Percentiles rank a stretch among this genome's conserved stretches.
Conservation (phyloP, 139 green algal species). For the Raphidocelis subcapitata region DNA sequence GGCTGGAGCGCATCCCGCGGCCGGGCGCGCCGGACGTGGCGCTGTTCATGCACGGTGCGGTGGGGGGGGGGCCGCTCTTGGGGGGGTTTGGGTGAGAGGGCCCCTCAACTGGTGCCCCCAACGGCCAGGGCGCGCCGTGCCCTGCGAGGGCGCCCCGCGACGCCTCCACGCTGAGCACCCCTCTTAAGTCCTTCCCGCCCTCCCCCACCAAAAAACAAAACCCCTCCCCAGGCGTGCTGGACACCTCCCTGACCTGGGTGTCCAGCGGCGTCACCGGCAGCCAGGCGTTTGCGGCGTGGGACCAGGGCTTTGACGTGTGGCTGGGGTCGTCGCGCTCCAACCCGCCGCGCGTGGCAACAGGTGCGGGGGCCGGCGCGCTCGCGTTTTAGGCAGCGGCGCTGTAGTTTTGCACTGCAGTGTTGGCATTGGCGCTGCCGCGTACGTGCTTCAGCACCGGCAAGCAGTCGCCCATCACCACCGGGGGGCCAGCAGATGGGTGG, state of each 20-base stretch:
- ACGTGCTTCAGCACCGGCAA: no score
- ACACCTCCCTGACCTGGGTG: slow-evolving; percentile 92
- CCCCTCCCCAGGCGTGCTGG: slow-evolving; percentile 63
- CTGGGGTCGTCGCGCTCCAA: slow-evolving; percentile 89
- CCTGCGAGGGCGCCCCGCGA: not conserved
- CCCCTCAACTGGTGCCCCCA: not conserved
- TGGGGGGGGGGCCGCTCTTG: not conserved
- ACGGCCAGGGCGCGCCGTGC: not conserved
- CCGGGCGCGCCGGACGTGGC: slow-evolving; percentile 53
- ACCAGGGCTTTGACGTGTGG: slow-evolving; percentile 94
- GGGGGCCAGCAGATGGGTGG: no score
- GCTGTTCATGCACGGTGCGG: slow-evolving; percentile 83
- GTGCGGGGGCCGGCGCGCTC: not conserved
- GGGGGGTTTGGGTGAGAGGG: not conserved
- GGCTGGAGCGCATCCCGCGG: slow-evolving; percentile 81
- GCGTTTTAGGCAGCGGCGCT: not conserved
- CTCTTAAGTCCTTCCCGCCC: not conserved
- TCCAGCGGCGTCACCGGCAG: slow-evolving; percentile 73
- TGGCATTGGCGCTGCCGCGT: not conserved
- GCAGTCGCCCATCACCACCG: no score
- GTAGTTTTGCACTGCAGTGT: not conserved
- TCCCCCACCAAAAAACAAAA: not conserved
- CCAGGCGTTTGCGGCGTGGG: slow-evolving; percentile 83
- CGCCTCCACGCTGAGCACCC: not conserved
- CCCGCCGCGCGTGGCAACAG: slow-evolving; percentile 54